Conservation (phyloP, 2,329 filamentous ascomycete genomes). For the Lecanoromycetidae sp. region DNA sequence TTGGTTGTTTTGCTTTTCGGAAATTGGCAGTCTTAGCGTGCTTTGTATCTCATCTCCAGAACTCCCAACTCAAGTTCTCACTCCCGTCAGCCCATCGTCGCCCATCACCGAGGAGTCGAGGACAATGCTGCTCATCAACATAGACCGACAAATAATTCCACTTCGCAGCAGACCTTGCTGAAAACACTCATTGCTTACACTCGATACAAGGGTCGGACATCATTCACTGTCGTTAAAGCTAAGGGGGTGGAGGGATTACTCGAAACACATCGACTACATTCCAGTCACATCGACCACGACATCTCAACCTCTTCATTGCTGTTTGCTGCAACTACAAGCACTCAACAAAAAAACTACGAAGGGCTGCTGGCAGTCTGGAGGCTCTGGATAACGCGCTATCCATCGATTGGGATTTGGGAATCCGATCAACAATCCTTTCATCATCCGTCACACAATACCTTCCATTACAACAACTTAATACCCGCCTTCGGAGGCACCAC, state of each 20-base stretch:
- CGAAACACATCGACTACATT: constrained; percentile 6
- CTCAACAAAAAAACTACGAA: background rate
- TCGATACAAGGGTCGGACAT: background rate
- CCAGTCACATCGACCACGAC: background rate
- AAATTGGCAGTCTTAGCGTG: background rate
- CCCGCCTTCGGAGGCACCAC: background rate
- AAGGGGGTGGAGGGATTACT: background rate
- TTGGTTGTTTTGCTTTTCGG: no score
- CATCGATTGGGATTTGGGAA: background rate
- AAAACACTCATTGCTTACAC: constrained; percentile 5
- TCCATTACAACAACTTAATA: background rate
- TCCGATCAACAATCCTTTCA: background rate
- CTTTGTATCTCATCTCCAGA: background rate
- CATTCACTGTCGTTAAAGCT: constrained; percentile 5
- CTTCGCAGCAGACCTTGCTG: constrained; percentile 2
- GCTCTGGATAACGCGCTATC: background rate
- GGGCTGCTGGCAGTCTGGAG: constrained; percentile 8
- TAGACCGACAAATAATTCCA: background rate
- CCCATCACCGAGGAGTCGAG: background rate
- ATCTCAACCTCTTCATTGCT: background rate
- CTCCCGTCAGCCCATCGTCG: background rate
- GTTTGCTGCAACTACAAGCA: background rate
- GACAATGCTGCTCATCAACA: background rate
- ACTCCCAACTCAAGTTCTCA: background rate
- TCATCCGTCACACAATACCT: background rate